Percentiles rank a stretch among this genome's conserved stretches.
These are phyloP conservation scores for Metschnikowia proteae DNA, from an alignment of 805 yeast genomes.

Conservation along the genomic window DNA sequence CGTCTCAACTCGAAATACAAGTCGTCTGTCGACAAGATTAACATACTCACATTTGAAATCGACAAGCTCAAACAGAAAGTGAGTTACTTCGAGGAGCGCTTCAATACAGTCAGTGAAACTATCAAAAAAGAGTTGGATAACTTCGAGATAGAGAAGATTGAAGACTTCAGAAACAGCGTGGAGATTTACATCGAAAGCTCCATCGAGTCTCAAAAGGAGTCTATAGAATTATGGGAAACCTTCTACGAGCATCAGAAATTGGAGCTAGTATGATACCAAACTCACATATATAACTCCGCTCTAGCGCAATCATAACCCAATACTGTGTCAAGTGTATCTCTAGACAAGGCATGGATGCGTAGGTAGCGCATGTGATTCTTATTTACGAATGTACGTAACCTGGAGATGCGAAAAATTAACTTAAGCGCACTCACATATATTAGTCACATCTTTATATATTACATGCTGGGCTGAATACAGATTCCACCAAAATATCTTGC, in stretches of 20 bases:
- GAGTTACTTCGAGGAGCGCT: conserved; percentile 51
- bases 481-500: background rate
- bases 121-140: conserved; percentile 64
- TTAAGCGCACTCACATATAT: conserved; percentile 3
- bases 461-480: background rate
- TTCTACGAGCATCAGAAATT: conserved; percentile 58
- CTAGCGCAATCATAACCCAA: background rate
- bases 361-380: background rate
- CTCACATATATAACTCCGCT: background rate
- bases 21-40: conserved; percentile 60
- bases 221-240: conserved; percentile 82
- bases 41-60: conserved; percentile 56
- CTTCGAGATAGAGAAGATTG: conserved; percentile 72
- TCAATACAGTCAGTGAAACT: conserved; percentile 58
- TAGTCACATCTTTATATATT: conserved; percentile 1
- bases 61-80: conserved; percentile 52
- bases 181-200: conserved; percentile 89
- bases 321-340: background rate
- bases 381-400: background rate
- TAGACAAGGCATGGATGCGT: background rate
- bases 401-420: background rate
- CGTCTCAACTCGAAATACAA: conserved; percentile 43
- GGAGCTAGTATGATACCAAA: conserved; percentile 10
- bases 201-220: conserved; percentile 90
- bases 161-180: conserved; percentile 82